Percentiles rank a stretch among this genome's conserved stretches.
These are phyloP conservation scores for Phytophthora vignae DNA, from an alignment of 352 stramenopile genomes.

Conservation along the genomic window DNA sequence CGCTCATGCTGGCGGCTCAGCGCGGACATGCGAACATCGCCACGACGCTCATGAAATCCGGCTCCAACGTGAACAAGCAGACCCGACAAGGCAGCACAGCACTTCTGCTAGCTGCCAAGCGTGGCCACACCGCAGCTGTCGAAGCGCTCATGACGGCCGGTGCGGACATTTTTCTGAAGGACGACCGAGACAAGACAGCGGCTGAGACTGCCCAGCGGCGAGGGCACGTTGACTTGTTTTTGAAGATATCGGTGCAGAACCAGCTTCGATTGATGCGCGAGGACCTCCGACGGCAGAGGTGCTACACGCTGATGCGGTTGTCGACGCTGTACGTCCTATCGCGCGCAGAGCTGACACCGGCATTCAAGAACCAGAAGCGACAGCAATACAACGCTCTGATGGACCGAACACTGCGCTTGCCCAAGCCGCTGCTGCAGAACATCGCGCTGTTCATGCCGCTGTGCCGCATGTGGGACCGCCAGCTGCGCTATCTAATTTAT, in stretches of 20 bases:
- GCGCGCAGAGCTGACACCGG: slow-evolving; percentile 51
- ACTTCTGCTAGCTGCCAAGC: slow-evolving; percentile 84
- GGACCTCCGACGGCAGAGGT: slow-evolving; percentile 71
- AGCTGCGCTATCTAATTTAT: slow-evolving; percentile 83
- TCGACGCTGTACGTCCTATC: slow-evolving; percentile 75
- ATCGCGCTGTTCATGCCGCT: slow-evolving; percentile 81
- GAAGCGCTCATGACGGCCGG: slow-evolving; percentile 82
- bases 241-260: slow-evolving; percentile 90
- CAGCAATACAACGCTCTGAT: slow-evolving; percentile 62
- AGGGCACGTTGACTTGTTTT: slow-evolving; percentile 83
- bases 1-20: slow-evolving; percentile 87
- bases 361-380: slow-evolving; percentile 54
- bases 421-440: slow-evolving; percentile 83
- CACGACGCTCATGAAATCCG: slow-evolving; percentile 81
- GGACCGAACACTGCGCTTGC: slow-evolving; percentile 74
- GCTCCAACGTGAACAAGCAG: slow-evolving; percentile 90
- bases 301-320: slow-evolving; percentile 74
- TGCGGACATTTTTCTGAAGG: slow-evolving; percentile 89
- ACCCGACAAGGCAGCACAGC: slow-evolving; percentile 88
- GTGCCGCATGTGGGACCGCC: slow-evolving; percentile 80
- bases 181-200: slow-evolving; percentile 88
- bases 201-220: slow-evolving; percentile 83
- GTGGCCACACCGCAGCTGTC: slow-evolving; percentile 80
- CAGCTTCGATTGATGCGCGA: slow-evolving; percentile 85
- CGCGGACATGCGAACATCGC: slow-evolving; percentile 84